Base-by-base conservation (phyloP, 106 monocot genomes). In the Xerophyta viscosa region DNA sequence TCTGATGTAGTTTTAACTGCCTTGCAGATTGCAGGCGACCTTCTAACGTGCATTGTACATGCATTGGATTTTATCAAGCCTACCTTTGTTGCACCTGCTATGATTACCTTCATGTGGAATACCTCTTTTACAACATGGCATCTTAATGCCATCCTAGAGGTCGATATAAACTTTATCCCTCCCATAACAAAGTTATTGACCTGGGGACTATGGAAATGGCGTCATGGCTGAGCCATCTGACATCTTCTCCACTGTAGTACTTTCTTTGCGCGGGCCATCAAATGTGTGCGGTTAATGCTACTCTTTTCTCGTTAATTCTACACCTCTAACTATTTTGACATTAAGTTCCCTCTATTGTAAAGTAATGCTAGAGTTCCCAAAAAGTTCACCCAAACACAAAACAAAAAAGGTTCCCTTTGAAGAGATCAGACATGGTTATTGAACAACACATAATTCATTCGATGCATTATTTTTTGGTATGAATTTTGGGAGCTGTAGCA, bases 71-170 rank as follows among this genome's bases (percentile, higher is more conserved):
- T 71, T 68, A 69, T 21, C 57, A 98, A 90, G 61, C 89, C 89
- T 39, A 11, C 89, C 0, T 89, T 64, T 63, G 76, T 89, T 37
- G 96, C 96, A 12, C 96, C 96, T 13, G 81, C 89, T 9, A 89
- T 98, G 96, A 98, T 89, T 65, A 86, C 96, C 18, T 79, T 89
- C 44, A 98, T 98, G 96, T 98, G 89, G 89, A 86, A 76, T 54
- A 98, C 86, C 49, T 79, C 89, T 41, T 86, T 98, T 31, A 89
- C 89, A 7, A 65, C 74, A 33, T 70, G 61, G 4, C 96, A 98
- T 41, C 57, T 98, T 21, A 67, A 68, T 9, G 24, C 66, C 17
- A 70, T 90, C 24, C 31, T 28, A 12, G 50, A 74, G 50, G 71
- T 98, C 8, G 89, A 82, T 21, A 71, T 98, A 20, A 48, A 46